Evolutionary conservation across 129 eudicot genomes (phyloP), one percentile per base, ranked within the genome.

Genomic region (Erigeron canadensis): DNA sequence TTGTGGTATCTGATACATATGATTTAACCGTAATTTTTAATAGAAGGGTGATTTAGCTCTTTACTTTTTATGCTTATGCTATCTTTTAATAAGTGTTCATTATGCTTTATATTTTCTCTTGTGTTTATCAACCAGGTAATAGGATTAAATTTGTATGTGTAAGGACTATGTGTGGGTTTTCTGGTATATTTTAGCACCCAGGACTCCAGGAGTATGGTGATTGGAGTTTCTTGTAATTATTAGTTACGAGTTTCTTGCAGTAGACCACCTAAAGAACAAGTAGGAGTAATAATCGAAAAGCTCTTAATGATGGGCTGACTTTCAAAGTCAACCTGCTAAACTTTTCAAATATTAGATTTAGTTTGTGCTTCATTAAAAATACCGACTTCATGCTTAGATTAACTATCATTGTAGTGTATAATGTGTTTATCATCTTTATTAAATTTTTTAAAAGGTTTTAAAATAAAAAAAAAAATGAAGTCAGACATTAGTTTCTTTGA

Each of bases 311-410:
- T 43, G 38, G 13, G 65, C 40, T 74, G 65, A 64, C 46, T 65
- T 65, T 56, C 66, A 23, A 41, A 28, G 58, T 75, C 79, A 75
- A 64, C 54, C 73, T 28, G 56, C 37, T 42, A 7, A 7, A 19
- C 43, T 45, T 53, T 43, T 23, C 12, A 73, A 19, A 66, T 22
- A 79, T 53, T 4, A 18, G 21, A 45, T 3, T 48, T 1, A 39
- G 55, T 55, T 18, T 12, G 51, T 54, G 19, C n/a, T 13, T 54
- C 7, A 8, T 11, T 2, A 16, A 37, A 54, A 70, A 53, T 16
- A 5, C 74, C 39, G 18, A 38, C 17, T 69, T 34, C 18, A 57
- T 39, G 21, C 11, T 53, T 40, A 53, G 12, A 28, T 38, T 17
- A 11, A 6, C 54, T 39, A 10, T 69, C 3, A 16, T 53, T n/a